Conservation (phyloP, 345 rosid genomes). For the Noccaea bulbosa region DNA sequence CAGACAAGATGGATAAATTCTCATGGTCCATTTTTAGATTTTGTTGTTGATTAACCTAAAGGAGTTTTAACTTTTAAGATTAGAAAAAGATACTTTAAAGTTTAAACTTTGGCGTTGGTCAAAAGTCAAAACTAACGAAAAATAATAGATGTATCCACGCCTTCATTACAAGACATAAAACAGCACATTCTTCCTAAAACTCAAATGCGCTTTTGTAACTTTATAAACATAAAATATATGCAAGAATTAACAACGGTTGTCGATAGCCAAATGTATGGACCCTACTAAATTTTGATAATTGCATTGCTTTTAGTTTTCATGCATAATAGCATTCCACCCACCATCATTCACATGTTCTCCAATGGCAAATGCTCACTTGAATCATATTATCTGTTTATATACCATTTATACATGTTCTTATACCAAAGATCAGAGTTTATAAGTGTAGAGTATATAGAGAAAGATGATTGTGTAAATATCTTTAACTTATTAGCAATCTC, state of each 20-base stretch:
- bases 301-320: conserved; percentile 25
- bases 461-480: too few species aligned
- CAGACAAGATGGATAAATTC: too few species aligned
- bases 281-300: conserved; percentile 25
- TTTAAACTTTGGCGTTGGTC: not conserved
- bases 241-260: conserved; percentile 24
- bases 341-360: conserved; percentile 24
- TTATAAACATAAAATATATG: conserved; percentile 8
- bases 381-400: too few species aligned
- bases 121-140: conserved; percentile 13
- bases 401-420: too few species aligned
- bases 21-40: too few species aligned
- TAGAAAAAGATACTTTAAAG: too few species aligned
- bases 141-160: not conserved
- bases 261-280: conserved; percentile 23
- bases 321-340: conserved; percentile 25
- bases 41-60: too few species aligned
- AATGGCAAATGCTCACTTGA: not conserved
- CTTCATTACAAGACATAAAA: conserved; percentile 1
- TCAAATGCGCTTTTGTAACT: conserved; percentile 26
- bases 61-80: too few species aligned
- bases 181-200: conserved; percentile 25
- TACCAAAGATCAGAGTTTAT: too few species aligned
- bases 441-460: too few species aligned
- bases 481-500: too few species aligned